phyloP scores from a whole-genome alignment of 2,329 filamentous ascomycete species.

The Neopestalotiopsis sp. region DNA sequence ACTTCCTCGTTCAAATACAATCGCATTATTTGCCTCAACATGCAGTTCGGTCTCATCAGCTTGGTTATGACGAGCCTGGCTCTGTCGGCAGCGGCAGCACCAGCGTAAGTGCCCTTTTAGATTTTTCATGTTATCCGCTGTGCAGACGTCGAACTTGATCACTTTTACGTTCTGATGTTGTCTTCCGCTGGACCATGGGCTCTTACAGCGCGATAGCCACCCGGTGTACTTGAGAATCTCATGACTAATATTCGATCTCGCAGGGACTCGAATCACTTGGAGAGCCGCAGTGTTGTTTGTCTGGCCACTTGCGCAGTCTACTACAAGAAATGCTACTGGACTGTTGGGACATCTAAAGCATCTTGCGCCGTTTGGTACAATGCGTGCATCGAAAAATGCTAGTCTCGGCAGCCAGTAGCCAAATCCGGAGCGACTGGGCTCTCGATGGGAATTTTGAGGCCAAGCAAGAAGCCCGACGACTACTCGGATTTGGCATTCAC shows the following conservation, averaged over 20 bases:
- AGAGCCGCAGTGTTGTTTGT: neutral
- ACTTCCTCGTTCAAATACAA: too few relatives aligned
- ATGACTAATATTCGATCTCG: neutral
- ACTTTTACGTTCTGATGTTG: too few relatives aligned
- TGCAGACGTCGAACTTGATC: too few relatives aligned
- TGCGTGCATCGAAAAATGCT: neutral
- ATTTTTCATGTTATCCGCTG: too few relatives aligned
- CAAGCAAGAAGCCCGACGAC: too few relatives aligned
- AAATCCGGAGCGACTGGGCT: too few relatives aligned
- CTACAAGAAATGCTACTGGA: constrained; percentile 8
- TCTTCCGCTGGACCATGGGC: too few relatives aligned
- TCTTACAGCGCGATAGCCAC: too few relatives aligned
- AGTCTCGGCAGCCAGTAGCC: neutral
- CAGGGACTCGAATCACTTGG: neutral
- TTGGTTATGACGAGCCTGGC: neutral
- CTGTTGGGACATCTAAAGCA: neutral
- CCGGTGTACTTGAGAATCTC: too few relatives aligned
- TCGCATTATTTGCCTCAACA: neutral
- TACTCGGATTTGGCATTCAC: too few relatives aligned
- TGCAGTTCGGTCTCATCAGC: neutral
- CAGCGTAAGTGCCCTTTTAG: too few relatives aligned
- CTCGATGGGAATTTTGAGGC: too few relatives aligned
- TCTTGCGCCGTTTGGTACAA: neutral
- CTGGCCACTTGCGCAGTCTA: neutral
- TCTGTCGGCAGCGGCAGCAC: neutral